A percentile compares a stretch with the other conserved stretches of the same genome.
phyloP scores from a whole-genome alignment of 306 rosid species.

The Vicia faba region DNA sequence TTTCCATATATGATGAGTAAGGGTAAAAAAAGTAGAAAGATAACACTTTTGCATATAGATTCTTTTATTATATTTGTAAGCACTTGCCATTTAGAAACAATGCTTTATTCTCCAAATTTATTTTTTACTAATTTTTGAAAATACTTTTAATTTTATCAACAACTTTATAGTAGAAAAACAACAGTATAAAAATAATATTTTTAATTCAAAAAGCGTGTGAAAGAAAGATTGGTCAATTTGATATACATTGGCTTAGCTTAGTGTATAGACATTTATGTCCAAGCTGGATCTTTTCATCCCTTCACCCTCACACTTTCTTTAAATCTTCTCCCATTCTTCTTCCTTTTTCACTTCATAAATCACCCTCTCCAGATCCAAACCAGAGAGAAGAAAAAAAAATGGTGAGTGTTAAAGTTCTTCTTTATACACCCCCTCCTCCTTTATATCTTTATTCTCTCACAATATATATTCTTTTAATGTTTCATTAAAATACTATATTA shows the following conservation, averaged over 20 bases:
- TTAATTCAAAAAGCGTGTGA: not conserved
- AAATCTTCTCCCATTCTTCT: slow-evolving; percentile 48
- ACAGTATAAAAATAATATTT: too few relatives aligned
- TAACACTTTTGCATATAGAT: too few relatives aligned
- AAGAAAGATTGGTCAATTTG: slow-evolving; percentile 39
- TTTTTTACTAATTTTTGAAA: too few relatives aligned
- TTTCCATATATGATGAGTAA: too few relatives aligned
- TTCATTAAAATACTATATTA: not conserved
- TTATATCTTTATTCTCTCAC: not conserved
- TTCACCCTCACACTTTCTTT: slow-evolving; percentile 53
- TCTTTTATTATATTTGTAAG: too few relatives aligned
- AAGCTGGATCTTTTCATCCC: slow-evolving; percentile 24
- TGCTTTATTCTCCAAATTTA: too few relatives aligned
- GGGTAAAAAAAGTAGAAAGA: too few relatives aligned
- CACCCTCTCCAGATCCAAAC: slow-evolving; percentile 40
- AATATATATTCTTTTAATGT: not conserved
- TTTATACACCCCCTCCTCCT: not conserved
- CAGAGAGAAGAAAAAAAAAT: slow-evolving; percentile 26
- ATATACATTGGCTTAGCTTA: not conserved
- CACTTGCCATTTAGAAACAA: too few relatives aligned
- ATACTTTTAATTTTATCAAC: too few relatives aligned
- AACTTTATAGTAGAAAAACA: too few relatives aligned
- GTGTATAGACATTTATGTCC: slow-evolving; percentile 49
- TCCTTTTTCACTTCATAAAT: slow-evolving; percentile 36
- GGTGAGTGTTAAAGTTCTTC: slow-evolving; percentile 43